These are phyloP conservation scores for Ogataea sp. DNA, from an alignment of 805 yeast genomes.

Conservation along the genomic window DNA sequence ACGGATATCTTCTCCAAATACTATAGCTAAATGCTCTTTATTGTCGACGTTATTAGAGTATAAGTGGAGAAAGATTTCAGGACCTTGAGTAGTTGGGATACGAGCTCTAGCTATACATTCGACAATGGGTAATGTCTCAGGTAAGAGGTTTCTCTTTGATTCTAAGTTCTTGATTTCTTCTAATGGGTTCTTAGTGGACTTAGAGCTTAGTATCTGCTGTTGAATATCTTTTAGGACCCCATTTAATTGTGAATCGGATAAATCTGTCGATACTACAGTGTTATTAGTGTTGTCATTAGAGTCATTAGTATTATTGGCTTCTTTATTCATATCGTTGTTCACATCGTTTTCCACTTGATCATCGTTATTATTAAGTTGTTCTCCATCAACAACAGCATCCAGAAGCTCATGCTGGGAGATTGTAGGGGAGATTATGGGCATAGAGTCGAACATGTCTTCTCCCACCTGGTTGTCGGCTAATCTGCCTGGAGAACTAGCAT, in stretches of 20 bases:
- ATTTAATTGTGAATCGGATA: not conserved
- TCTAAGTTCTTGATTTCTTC: constrained; percentile 5
- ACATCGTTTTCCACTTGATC: no score
- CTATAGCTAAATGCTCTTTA: constrained; percentile 95
- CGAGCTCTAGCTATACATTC: constrained; percentile 90
- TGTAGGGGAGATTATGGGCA: constrained; percentile 34
- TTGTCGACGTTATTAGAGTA: constrained; percentile 80
- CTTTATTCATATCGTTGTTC: not conserved
- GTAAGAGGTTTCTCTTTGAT: constrained; percentile 32
- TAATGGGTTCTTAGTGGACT: constrained; percentile 1
- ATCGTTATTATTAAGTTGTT: not conserved
- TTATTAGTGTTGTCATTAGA: not conserved
- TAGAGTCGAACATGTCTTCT: constrained; percentile 22
- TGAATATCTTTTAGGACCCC: not conserved
- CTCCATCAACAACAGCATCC: not conserved
- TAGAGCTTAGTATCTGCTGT: not conserved
- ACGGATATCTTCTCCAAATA: constrained; percentile 87
- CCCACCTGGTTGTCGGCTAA: not conserved
- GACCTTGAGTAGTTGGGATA: constrained; percentile 92
- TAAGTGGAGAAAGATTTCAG: constrained; percentile 86
- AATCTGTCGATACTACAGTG: not conserved
- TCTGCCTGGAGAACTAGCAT: no score
- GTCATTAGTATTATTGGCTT: not conserved
- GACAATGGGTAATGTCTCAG: constrained; percentile 61
- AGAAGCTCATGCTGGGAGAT: constrained; percentile 24